A percentile compares a stretch with the other conserved stretches of the same genome.
phyloP scores from a whole-genome alignment of 768 basidiomycete species.

The Austroboletus eburneus region DNA sequence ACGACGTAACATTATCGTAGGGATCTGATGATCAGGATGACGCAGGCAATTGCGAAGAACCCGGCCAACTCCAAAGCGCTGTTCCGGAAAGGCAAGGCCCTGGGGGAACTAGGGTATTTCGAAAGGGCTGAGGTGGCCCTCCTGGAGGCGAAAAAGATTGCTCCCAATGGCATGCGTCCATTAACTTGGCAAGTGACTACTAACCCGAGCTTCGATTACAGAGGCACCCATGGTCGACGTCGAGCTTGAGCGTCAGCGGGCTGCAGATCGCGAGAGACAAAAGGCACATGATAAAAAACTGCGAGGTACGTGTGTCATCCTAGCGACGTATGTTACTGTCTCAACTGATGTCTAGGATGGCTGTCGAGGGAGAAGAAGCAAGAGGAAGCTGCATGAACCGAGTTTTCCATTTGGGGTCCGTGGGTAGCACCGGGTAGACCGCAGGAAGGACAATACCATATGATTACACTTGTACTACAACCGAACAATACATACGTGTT shows the following conservation, averaged over 20 bases:
- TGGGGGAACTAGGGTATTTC: constrained; percentile 71
- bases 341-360: constrained; percentile 24
- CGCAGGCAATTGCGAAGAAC: constrained; percentile 70
- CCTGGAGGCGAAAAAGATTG: constrained; percentile 60
- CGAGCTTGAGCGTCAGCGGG: constrained; percentile 59
- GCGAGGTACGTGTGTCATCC: constrained; percentile 49
- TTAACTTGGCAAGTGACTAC: neutral
- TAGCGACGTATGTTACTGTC: neutral
- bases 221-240: constrained; percentile 57
- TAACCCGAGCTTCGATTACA: constrained; percentile 21
- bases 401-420: neutral
- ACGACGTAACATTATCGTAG: neutral
- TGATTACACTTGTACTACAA: constrained; percentile 3
- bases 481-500: too few species aligned
- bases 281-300: constrained; percentile 64
- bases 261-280: constrained; percentile 64
- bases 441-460: constrained; percentile 17
- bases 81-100: constrained; percentile 77
- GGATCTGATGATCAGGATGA: neutral
- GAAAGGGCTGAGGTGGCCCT: constrained; percentile 69
- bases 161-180: constrained; percentile 46
- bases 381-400: constrained; percentile 7
- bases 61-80: constrained; percentile 72
- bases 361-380: constrained; percentile 30
- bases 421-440: neutral